A percentile compares a stretch with the other conserved stretches of the same genome.
Evolutionary conservation across 805 yeast genomes (phyloP).

Genomic region (Debaryomyces maramus): DNA sequence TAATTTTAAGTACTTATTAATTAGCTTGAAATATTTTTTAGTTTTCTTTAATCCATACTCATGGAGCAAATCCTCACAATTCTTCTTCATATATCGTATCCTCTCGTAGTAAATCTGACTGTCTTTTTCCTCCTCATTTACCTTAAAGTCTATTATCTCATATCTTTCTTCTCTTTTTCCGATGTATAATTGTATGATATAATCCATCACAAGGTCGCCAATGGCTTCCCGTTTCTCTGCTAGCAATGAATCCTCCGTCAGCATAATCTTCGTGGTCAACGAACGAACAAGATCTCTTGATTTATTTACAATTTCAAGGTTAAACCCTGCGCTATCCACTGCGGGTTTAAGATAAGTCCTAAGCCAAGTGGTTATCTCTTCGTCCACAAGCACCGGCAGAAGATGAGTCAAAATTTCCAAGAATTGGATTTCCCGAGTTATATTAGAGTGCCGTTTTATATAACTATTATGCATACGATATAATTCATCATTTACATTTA

Average conservation of each 20-base stretch:
- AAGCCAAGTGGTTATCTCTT: constrained; percentile 49
- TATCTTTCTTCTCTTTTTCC: constrained; percentile 17
- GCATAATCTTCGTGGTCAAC: constrained; percentile 14
- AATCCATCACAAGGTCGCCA: constrained; percentile 21
- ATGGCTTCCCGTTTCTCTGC: constrained; percentile 19
- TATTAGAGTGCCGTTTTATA: constrained; percentile 26
- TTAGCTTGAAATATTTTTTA: constrained; percentile 30
- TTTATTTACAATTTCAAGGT: constrained; percentile 35
- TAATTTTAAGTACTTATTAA: constrained; percentile 35
- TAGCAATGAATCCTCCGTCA: constrained; percentile 23
- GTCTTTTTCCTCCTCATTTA: constrained; percentile 15
- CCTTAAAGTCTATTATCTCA: constrained; percentile 17
- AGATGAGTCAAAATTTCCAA: constrained; percentile 37
- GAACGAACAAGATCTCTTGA: constrained; percentile 27
- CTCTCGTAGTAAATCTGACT: constrained; percentile 49
- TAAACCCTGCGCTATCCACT: constrained; percentile 58
- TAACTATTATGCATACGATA: constrained; percentile 32
- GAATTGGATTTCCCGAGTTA: constrained; percentile 37
- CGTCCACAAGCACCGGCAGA: constrained; percentile 29
- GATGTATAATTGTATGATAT: constrained; percentile 25
- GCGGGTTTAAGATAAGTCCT: constrained; percentile 49
- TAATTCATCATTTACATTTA: constrained; percentile 36
- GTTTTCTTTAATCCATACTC: constrained; percentile 45
- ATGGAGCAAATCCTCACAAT: constrained; percentile 40
- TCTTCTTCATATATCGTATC: constrained; percentile 45